Base-by-base conservation (phyloP, 139 green algal genomes). In the Asterochloris erici region DNA sequence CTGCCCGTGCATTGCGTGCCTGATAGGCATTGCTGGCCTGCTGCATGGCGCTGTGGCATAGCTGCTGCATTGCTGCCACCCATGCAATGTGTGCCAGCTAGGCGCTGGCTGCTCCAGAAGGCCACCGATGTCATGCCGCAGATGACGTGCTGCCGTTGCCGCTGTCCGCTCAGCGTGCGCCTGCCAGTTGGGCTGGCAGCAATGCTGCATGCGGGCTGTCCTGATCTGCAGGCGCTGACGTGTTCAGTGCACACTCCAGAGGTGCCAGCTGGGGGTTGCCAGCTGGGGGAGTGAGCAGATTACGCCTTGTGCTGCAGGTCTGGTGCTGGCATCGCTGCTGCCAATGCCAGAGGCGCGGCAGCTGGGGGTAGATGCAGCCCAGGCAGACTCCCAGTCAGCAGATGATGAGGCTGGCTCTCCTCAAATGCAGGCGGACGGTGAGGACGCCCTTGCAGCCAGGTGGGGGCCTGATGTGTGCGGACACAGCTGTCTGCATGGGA, bases 311-410 rank as follows among this genome's bases (percentile, higher is more conserved):
- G 38, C 74, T 54, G 69, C 86, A 83, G 91, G 87, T 24, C 70
- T 85, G 19, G 60, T 88, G 23, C 68, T 92, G 16, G 89, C 89
- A 10, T 79, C 86, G 6, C 76, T 93, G 28, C 76, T 91, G 24
- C 28, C 82, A 29, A 81, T 86, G 78, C 79, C 73, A 26, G 79
- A 83, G 14, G 89, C 87, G 9, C n/a, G 75, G 16, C 82, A 83
- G 12, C 75, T 92, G 11, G 83, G 83, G 47, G 61, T 81, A 60
- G 84, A 86, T 63, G 60, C 68, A 69, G 84, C 76, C n/a, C 68
- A 47, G 29, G 74, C 79, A 26, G 62, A 60, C 14, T 26, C 81
- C 24, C 27, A 84, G 62, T 77, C 73, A 27, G 38, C 38, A 54
- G 38, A 54, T 54, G 38, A 54, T 54, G 38, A 54, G 38, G 38